Evolutionary conservation across 2,329 filamentous ascomycete species (phyloP).

Genomic region (Sclerotinia borealis): DNA sequence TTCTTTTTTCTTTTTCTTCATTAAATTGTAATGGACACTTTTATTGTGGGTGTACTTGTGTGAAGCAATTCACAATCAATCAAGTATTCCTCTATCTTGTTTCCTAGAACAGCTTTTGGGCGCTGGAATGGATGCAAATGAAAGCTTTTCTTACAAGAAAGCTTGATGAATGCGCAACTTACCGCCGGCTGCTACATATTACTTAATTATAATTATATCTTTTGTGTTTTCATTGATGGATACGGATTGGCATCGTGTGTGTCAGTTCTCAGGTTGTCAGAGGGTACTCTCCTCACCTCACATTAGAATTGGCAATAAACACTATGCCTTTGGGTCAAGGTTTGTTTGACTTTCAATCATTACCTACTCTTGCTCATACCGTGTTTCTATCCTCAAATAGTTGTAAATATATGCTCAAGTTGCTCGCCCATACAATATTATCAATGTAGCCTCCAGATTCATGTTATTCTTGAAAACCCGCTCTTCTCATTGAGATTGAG

Average conservation of each 20-base stretch:
- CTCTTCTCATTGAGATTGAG: not conserved
- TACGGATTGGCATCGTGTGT: not conserved
- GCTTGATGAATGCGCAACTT: slow-evolving; percentile 50
- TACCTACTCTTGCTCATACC: no score
- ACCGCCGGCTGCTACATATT: slow-evolving; percentile 66
- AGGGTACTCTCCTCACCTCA: no score
- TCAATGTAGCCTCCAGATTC: not conserved
- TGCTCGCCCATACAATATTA: not conserved
- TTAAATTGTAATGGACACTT: slow-evolving; percentile 57
- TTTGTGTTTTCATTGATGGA: not conserved
- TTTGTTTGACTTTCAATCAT: not conserved
- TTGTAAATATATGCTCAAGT: not conserved
- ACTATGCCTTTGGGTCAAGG: not conserved
- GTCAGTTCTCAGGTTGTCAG: no score
- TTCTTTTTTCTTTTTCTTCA: slow-evolving; percentile 36
- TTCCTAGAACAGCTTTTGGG: slow-evolving; percentile 48
- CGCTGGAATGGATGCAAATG: slow-evolving; percentile 69
- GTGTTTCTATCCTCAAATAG: not conserved
- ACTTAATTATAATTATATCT: not conserved
- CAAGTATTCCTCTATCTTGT: slow-evolving; percentile 70
- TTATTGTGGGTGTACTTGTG: slow-evolving; percentile 68
- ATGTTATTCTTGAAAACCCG: not conserved
- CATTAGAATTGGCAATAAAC: no score
- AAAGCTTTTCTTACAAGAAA: slow-evolving; percentile 38
- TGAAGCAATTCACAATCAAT: slow-evolving; percentile 36